A percentile compares a stretch with the other conserved stretches of the same genome.
Conservation (phyloP, 139 green algal species). For the Monoraphidium neglectum region DNA sequence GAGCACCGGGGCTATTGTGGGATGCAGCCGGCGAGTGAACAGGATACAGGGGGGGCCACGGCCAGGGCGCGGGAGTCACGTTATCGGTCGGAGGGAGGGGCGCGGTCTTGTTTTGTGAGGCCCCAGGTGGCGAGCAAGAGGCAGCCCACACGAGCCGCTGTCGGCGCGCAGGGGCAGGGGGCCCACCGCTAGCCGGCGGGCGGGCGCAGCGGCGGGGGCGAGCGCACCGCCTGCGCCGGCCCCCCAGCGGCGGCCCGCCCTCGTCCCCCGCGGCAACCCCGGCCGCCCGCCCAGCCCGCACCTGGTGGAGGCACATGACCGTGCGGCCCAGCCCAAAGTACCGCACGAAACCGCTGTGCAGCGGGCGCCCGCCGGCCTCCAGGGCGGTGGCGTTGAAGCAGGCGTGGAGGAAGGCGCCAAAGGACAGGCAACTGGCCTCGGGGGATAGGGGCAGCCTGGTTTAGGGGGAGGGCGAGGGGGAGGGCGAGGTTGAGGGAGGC, state of each 20-base stretch:
- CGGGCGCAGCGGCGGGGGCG: too few relatives aligned
- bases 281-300: neutral
- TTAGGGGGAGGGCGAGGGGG: neutral
- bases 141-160: neutral
- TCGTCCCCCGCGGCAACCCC: neutral
- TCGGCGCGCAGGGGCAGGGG: too few relatives aligned
- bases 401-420: conserved; percentile 72
- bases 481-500: neutral
- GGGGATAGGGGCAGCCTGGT: conserved; percentile 64
- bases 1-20: too few relatives aligned
- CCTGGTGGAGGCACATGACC: conserved; percentile 77
- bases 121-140: neutral
- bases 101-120: too few relatives aligned
- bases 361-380: conserved; percentile 42
- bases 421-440: conserved; percentile 69
- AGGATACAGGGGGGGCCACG: too few relatives aligned
- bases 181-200: too few relatives aligned
- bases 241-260: too few relatives aligned
- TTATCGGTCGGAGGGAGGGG: too few relatives aligned
- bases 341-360: conserved; percentile 70
- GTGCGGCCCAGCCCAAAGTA: conserved; percentile 80
- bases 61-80: too few relatives aligned
- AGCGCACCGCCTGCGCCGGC: too few relatives aligned
- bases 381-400: conserved; percentile 47
- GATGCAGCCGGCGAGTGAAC: too few relatives aligned